phyloP scores from a whole-genome alignment of 441 rosid species.

The Daphne laureola region DNA sequence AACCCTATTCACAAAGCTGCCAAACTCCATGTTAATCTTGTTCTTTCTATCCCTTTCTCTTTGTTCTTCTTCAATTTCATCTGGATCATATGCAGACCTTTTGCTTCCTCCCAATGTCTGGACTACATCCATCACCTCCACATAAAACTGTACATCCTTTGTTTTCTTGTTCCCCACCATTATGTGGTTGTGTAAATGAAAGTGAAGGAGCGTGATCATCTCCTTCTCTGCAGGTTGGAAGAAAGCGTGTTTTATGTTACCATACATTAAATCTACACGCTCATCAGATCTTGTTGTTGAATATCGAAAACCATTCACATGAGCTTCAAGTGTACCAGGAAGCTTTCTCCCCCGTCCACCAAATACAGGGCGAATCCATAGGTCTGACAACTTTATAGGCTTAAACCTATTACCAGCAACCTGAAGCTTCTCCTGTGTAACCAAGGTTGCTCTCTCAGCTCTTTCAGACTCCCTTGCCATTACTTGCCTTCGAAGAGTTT shows the following conservation, averaged over 20 bases:
- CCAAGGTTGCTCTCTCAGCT: constrained; percentile 88
- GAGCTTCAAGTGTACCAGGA: constrained; percentile 78
- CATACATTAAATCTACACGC: constrained; percentile 69
- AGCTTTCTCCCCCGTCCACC: constrained; percentile 81
- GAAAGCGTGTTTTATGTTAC: constrained; percentile 74
- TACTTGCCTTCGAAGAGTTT: constrained; percentile 65
- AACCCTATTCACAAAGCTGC: constrained; percentile 69
- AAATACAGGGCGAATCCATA: constrained; percentile 79
- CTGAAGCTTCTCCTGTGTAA: constrained; percentile 78
- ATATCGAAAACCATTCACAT: constrained; percentile 67
- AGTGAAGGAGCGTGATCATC: constrained; percentile 79
- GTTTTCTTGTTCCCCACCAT: constrained; percentile 90
- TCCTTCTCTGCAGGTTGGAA: constrained; percentile 94
- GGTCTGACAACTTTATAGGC: constrained; percentile 64
- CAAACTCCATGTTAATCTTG: constrained; percentile 79
- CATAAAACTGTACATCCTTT: constrained; percentile 83
- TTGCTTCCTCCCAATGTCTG: constrained; percentile 80
- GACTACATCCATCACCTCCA: constrained; percentile 81
- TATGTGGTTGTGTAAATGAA: constrained; percentile 80
- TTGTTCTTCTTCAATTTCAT: constrained; percentile 92
- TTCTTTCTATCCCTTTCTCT: constrained; percentile 76
- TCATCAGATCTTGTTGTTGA: constrained; percentile 67
- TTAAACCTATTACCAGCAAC: constrained; percentile 70
- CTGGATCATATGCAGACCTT: constrained; percentile 91
- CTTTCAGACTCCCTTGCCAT: constrained; percentile 72